Conservation (phyloP, 768 basidiomycete species). For the Xerocomellus chrysenteron region DNA sequence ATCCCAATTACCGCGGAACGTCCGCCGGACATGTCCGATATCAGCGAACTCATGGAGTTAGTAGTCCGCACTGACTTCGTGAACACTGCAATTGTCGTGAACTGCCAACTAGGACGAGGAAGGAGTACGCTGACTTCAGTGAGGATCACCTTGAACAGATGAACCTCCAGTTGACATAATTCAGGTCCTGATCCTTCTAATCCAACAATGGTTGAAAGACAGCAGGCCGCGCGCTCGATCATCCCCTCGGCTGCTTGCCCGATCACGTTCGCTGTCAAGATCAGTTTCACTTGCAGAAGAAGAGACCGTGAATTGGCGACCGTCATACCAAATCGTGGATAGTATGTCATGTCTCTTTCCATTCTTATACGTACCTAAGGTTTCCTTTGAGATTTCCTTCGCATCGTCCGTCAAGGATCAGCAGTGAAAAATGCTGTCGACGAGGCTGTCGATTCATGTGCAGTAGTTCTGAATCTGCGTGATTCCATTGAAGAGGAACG, state of each 20-base stretch:
- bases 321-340: slow-evolving; percentile 87
- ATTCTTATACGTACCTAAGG: not conserved
- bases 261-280: slow-evolving; percentile 47
- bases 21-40: slow-evolving; percentile 70
- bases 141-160: slow-evolving; percentile 21
- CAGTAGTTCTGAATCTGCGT: slow-evolving; percentile 78
- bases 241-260: slow-evolving; percentile 26
- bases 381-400: slow-evolving; percentile 59
- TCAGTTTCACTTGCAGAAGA: slow-evolving; percentile 31
- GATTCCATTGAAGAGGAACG: slow-evolving; percentile 87
- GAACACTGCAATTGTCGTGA: slow-evolving; percentile 83
- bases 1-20: slow-evolving; percentile 93
- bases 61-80: slow-evolving; percentile 66
- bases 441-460: slow-evolving; percentile 84
- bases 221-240: slow-evolving; percentile 32
- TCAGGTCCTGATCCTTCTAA: slow-evolving; percentile 78
- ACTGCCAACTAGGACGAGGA: slow-evolving; percentile 93
- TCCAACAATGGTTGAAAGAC: slow-evolving; percentile 75
- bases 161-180: not conserved
- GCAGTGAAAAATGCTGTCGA: slow-evolving; percentile 86
- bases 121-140: slow-evolving; percentile 90
- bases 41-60: slow-evolving; percentile 76
- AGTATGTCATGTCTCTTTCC: slow-evolving; percentile 48
- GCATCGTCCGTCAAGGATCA: slow-evolving; percentile 84
- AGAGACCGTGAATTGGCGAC: slow-evolving; percentile 39